A percentile compares a stretch with the other conserved stretches of the same genome.
These are phyloP conservation scores for Reticulascus tulasneorum DNA, from an alignment of 2,329 filamentous ascomycete species.

Conservation along the genomic window DNA sequence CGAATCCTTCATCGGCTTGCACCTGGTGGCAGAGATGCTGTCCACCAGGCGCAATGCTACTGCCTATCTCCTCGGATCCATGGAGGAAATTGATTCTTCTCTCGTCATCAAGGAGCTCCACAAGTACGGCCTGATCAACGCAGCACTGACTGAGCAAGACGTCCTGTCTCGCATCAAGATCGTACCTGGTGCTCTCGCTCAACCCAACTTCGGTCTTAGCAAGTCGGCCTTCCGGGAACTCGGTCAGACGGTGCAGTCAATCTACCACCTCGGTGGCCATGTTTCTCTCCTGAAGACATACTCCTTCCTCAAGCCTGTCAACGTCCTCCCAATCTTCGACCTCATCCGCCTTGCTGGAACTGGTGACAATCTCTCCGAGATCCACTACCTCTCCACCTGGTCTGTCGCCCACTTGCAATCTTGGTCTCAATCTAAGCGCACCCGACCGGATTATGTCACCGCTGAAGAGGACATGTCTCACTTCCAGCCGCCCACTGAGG, in stretches of 20 bases:
- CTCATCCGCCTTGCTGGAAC: slow-evolving; percentile 20
- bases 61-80: slow-evolving; percentile 16
- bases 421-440: slow-evolving; percentile 17
- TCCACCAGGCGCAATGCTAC: slow-evolving; percentile 10
- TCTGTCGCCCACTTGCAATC: slow-evolving; percentile 21
- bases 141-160: slow-evolving; percentile 8
- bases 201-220: slow-evolving; percentile 19
- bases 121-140: slow-evolving; percentile 17
- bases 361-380: slow-evolving; percentile 16
- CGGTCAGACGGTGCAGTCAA: slow-evolving; percentile 16
- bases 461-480: slow-evolving; percentile 17
- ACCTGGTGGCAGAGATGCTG: slow-evolving; percentile 17
- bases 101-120: slow-evolving; percentile 13
- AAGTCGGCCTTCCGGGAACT: slow-evolving; percentile 18
- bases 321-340: slow-evolving; percentile 19
- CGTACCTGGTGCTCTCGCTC: slow-evolving; percentile 15
- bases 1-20: slow-evolving; percentile 18
- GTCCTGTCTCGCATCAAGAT: slow-evolving; percentile 11
- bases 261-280: slow-evolving; percentile 22
- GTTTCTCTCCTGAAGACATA: slow-evolving; percentile 22
- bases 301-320: slow-evolving; percentile 16
- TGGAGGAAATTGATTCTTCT: slow-evolving; percentile 8
- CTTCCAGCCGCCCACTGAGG: slow-evolving; percentile 18
- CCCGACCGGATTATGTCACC: slow-evolving; percentile 13
- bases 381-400: slow-evolving; percentile 22